Percentiles rank a stretch among this genome's conserved stretches.
Evolutionary conservation across 2,329 filamentous ascomycete genomes (phyloP).

Genomic region (Pseudonectria foliicola): DNA sequence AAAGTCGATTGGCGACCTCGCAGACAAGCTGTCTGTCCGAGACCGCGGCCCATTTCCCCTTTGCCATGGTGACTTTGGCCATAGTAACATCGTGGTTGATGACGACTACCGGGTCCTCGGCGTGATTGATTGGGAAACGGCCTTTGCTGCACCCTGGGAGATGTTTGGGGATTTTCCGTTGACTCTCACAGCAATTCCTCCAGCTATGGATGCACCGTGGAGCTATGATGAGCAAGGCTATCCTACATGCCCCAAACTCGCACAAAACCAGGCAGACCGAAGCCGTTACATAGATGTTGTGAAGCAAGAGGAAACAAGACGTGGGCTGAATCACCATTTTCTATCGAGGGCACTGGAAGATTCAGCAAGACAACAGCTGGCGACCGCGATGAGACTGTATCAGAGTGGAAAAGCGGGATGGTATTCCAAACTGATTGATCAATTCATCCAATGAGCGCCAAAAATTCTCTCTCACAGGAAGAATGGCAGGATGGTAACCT

Average conservation of each 20-base stretch:
- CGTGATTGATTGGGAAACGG: slow-evolving; percentile 6
- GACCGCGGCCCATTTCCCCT: slow-evolving; percentile 6
- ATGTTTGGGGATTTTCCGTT: slow-evolving; percentile 6
- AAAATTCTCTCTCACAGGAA: no score
- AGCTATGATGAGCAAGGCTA: slow-evolving; percentile 3
- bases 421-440: slow-evolving; percentile 4
- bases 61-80: slow-evolving; percentile 4
- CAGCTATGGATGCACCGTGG: slow-evolving; percentile 5
- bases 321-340: slow-evolving; percentile 5
- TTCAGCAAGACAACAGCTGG: slow-evolving; percentile 2
- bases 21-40: slow-evolving; percentile 3
- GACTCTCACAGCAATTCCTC: slow-evolving; percentile 4
- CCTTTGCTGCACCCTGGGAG: slow-evolving; percentile 6
- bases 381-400: slow-evolving; percentile 5
- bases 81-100: slow-evolving; percentile 4
- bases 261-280: slow-evolving; percentile 3
- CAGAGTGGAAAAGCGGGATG: slow-evolving; percentile 1
- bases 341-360: slow-evolving; percentile 2
- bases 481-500: no score
- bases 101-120: slow-evolving; percentile 3
- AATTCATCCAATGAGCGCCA: neutral
- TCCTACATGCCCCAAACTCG: slow-evolving; percentile 1
- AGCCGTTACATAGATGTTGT: slow-evolving; percentile 2
- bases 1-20: slow-evolving; percentile 2
- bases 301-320: slow-evolving; percentile 3